Percentiles rank a stretch among this genome's conserved stretches.
Evolutionary conservation across 495 filamentous ascomycete genomes (phyloP).

Genomic region (Neurospora sp.): DNA sequence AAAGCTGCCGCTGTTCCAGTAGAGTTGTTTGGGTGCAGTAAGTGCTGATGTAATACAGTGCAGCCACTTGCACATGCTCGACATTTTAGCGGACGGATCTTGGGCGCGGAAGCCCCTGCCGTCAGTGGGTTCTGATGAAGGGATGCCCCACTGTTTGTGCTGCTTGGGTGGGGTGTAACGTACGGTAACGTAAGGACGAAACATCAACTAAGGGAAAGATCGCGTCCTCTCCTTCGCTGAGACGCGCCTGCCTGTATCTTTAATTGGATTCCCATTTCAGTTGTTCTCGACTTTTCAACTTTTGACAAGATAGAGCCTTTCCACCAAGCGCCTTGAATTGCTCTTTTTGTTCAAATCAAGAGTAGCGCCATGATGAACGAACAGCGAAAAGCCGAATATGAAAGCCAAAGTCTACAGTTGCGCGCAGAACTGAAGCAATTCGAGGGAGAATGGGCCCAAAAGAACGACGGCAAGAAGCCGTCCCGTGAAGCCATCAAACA

Average conservation of each 20-base stretch:
- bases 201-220: background rate
- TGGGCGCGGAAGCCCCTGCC: background rate
- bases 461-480: constrained; percentile 66
- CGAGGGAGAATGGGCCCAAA: constrained; percentile 66
- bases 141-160: background rate
- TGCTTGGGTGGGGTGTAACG: background rate
- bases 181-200: background rate
- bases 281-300: background rate
- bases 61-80: background rate
- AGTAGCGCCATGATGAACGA: constrained; percentile 31
- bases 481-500: constrained; percentile 79
- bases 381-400: constrained; percentile 25
- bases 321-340: background rate
- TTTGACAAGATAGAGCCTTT: background rate
- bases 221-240: background rate
- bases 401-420: constrained; percentile 37
- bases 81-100: background rate
- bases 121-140: background rate
- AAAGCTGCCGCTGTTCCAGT: background rate
- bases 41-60: background rate
- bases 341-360: background rate
- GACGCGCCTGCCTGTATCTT: background rate
- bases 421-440: constrained; percentile 75
- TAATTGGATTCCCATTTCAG: background rate
- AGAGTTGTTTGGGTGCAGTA: background rate